phyloP scores from a whole-genome alignment of 192 early-diverging fungal species.

The Linnemannia elongata region DNA sequence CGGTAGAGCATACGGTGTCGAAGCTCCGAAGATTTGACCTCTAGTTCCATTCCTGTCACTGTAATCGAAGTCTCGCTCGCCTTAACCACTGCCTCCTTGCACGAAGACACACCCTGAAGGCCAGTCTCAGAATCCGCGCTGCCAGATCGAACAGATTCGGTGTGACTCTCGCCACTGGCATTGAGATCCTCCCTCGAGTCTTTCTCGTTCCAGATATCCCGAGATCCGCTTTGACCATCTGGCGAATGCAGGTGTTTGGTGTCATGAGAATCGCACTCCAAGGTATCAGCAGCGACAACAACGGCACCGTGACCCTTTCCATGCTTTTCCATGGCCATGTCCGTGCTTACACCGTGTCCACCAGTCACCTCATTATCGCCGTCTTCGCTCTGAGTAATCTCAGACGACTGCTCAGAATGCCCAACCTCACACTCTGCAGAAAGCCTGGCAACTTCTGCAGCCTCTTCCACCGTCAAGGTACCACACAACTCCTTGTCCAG shows the following conservation, averaged over 20 bases:
- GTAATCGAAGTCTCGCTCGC: background rate
- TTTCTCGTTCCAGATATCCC: background rate
- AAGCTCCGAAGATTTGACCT: background rate
- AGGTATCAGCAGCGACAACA: background rate
- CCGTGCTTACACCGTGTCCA: background rate
- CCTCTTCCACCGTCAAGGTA: background rate
- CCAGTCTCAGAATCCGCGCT: background rate
- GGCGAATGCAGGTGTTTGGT: no score
- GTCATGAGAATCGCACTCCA: background rate
- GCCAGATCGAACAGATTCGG: background rate
- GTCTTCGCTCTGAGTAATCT: background rate
- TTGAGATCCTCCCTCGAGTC: background rate
- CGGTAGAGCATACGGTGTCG: background rate
- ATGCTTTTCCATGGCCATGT: background rate
- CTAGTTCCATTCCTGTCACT: no score
- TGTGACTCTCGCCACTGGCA: background rate
- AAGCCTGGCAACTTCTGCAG: background rate
- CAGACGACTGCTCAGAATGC: background rate
- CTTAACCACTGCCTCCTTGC: background rate
- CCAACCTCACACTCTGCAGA: background rate
- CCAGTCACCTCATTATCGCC: background rate
- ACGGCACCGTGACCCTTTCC: background rate
- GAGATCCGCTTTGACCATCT: background rate
- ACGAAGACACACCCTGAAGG: background rate
- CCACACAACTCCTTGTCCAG: slow-evolving; percentile 1